Conservation (phyloP, 2,329 filamentous ascomycete species). For the Hymenoscyphus repandus region DNA sequence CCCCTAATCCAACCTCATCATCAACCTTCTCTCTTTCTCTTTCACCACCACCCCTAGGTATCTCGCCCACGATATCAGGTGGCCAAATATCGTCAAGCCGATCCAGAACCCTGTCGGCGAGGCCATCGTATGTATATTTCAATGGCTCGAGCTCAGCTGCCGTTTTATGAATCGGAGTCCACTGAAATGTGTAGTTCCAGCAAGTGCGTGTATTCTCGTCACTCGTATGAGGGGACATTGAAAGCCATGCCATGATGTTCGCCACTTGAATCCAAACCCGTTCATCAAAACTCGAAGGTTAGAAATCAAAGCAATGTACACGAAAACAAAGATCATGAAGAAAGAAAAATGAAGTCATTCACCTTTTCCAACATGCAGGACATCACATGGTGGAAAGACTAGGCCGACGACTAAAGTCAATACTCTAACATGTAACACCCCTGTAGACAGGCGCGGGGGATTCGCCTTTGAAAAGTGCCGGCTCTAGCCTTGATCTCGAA, state of each 20-base stretch:
- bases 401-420: too few relatives aligned
- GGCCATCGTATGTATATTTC: constrained; percentile 61
- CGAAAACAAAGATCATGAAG: neutral
- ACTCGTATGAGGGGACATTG: neutral
- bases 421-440: too few relatives aligned
- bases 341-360: too few relatives aligned
- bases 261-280: neutral
- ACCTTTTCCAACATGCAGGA: too few relatives aligned
- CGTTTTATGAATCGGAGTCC: constrained; percentile 60
- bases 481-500: too few relatives aligned
- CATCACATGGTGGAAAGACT: too few relatives aligned
- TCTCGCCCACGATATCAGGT: constrained; percentile 26
- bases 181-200: constrained; percentile 67
- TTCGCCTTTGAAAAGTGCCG: too few relatives aligned
- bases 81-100: constrained; percentile 57
- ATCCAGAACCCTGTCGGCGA: constrained; percentile 62
- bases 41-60: constrained; percentile 25
- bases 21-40: constrained; percentile 10
- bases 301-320: neutral
- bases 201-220: constrained; percentile 5
- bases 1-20: constrained; percentile 29
- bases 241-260: constrained; percentile 2
- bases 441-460: too few relatives aligned
- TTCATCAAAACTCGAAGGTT: neutral
- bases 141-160: constrained; percentile 53